Evolutionary conservation across 2,329 filamentous ascomycete genomes (phyloP).

Genomic region (Pseudocercospora fijiensis): DNA sequence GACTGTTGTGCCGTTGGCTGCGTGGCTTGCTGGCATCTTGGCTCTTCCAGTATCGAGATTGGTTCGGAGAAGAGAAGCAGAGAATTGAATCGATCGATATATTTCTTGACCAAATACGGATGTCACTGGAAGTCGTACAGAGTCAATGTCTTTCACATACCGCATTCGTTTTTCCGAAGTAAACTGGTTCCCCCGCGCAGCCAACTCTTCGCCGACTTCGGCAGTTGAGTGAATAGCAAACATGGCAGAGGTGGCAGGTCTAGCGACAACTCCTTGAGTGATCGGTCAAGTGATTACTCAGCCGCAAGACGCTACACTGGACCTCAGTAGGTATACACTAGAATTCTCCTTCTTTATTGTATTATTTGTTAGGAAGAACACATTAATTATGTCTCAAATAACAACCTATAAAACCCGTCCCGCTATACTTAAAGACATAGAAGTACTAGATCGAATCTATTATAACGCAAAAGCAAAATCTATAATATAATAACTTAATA

Average conservation of each 20-base stretch:
- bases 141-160: background rate
- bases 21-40: conserved; percentile 6
- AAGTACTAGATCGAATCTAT: background rate
- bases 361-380: too few relatives aligned
- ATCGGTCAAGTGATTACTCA: too few relatives aligned
- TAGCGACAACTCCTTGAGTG: background rate
- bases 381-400: background rate
- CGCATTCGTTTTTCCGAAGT: conserved; percentile 2
- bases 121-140: background rate
- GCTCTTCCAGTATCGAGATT: too few relatives aligned
- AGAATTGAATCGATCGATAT: too few relatives aligned
- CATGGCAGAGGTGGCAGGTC: background rate
- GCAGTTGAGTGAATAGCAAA: background rate
- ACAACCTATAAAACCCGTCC: background rate
- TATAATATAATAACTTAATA: too few relatives aligned
- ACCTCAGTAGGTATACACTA: too few relatives aligned
- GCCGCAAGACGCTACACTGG: background rate
- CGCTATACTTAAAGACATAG: background rate
- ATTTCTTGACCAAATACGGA: too few relatives aligned
- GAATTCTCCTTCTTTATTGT: background rate
- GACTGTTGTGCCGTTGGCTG: conserved; percentile 9
- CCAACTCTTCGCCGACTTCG: background rate
- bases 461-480: background rate
- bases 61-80: too few relatives aligned
- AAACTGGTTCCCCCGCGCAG: conserved; percentile 1